Percentiles rank a stretch among this genome's conserved stretches.
Evolutionary conservation across 1,284 basidiomycete genomes (phyloP).

Genomic region (Rhizoctonia solani): DNA sequence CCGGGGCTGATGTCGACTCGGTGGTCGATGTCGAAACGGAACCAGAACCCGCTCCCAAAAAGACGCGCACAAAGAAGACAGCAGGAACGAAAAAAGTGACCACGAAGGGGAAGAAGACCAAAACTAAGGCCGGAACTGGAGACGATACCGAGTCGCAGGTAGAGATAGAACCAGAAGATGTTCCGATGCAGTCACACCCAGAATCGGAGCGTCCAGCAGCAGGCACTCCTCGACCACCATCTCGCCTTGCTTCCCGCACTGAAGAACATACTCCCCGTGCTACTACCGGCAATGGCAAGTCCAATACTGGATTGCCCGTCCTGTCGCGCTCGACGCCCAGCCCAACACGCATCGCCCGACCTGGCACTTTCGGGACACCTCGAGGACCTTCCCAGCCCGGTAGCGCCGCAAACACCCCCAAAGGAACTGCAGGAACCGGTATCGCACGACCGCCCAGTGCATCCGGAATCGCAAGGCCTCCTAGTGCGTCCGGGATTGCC

Average conservation of each 20-base stretch:
- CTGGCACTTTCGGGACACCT: background rate
- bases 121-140: conserved; percentile 1
- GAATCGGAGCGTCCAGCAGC: background rate
- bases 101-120: conserved; percentile 16
- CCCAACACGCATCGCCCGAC: conserved; percentile 15
- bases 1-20: background rate
- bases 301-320: conserved; percentile 3
- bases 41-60: conserved; percentile 8
- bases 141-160: conserved; percentile 25
- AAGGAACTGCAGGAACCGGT: background rate
- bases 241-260: background rate
- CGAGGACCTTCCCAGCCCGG: background rate
- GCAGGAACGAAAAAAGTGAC: background rate
- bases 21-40: conserved; percentile 3
- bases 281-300: background rate
- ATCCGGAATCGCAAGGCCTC: too few species aligned
- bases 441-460: too few species aligned
- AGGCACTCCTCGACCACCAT: conserved; percentile 4
- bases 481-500: too few species aligned
- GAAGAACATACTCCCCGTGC: conserved; percentile 11
- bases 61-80: conserved; percentile 23
- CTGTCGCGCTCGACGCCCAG: conserved; percentile 21
- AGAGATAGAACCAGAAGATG: conserved; percentile 7
- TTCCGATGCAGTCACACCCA: background rate
- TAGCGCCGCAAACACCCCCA: conserved; percentile 3